phyloP scores from a whole-genome alignment of 495 filamentous ascomycete genomes.

The Hypoxylon subgilvum region DNA sequence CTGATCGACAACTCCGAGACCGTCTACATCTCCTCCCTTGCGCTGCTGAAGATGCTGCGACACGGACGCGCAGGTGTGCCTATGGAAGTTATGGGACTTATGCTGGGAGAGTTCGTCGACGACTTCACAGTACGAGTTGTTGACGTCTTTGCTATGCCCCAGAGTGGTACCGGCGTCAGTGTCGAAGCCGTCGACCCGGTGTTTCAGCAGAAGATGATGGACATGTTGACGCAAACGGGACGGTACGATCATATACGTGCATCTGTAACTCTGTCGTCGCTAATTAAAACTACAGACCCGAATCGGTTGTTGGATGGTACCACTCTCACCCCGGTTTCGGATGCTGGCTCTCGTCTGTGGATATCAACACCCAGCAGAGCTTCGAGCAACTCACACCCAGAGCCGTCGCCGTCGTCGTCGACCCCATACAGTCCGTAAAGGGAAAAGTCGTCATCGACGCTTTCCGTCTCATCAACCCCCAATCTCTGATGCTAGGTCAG shows the following conservation, averaged over 20 bases:
- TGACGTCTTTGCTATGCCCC: conserved; percentile 99
- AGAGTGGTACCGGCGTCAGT: conserved; percentile 96
- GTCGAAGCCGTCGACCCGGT: conserved; percentile 98
- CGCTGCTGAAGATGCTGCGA: conserved; percentile 96
- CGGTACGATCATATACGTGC: conserved; percentile 63
- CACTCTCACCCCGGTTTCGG: conserved; percentile 99
- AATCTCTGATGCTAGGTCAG: conserved; percentile 97
- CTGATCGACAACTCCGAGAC: conserved; percentile 99
- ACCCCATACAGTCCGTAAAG: conserved; percentile 98
- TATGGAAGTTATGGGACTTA: conserved; percentile 99
- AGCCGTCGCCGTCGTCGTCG: conserved; percentile 95
- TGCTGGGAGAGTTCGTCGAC: conserved; percentile 98
- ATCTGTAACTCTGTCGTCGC: neutral
- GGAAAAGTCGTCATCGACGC: conserved; percentile 99
- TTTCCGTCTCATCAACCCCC: conserved; percentile 98
- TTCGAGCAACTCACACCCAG: conserved; percentile 97
- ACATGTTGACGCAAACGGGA: conserved; percentile 96
- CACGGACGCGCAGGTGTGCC: conserved; percentile 97
- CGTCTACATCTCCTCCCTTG: conserved; percentile 97
- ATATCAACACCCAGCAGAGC: conserved; percentile 99
- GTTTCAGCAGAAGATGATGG: conserved; percentile 99
- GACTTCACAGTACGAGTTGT: conserved; percentile 98
- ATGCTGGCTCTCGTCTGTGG: conserved; percentile 97
- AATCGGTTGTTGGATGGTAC: conserved; percentile 98
- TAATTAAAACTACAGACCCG: conserved; percentile 64